Conservation (phyloP, 2,329 filamentous ascomycete species). For the Claviceps spartinae region DNA sequence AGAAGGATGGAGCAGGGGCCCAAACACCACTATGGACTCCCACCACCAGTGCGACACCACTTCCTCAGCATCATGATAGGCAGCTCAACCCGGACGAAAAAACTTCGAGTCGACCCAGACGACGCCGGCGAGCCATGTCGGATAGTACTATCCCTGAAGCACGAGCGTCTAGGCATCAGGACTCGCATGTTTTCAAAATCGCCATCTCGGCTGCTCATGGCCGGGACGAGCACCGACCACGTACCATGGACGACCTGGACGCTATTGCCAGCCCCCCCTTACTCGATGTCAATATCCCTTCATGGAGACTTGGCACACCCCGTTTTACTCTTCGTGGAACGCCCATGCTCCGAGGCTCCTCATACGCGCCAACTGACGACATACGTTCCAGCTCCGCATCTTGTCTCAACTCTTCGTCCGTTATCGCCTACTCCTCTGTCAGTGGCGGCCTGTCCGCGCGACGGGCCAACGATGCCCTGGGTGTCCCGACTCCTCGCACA, state of each 20-base stretch:
- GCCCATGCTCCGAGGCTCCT: conserved; percentile 66
- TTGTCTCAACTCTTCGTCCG: conserved; percentile 25
- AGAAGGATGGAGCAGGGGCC: not conserved
- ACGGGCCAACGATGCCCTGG: conserved; percentile 24
- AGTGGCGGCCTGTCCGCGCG: conserved; percentile 16
- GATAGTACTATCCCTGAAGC: conserved; percentile 65
- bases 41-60: conserved; percentile 25
- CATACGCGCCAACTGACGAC: conserved; percentile 64
- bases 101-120: conserved; percentile 14
- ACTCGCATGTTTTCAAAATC: conserved; percentile 61
- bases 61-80: conserved; percentile 17
- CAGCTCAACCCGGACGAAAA: conserved; percentile 18
- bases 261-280: conserved; percentile 30
- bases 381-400: conserved; percentile 48
- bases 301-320: conserved; percentile 71
- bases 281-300: conserved; percentile 66
- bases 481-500: conserved; percentile 22
- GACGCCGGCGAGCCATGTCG: conserved; percentile 53
- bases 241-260: conserved; percentile 46
- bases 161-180: conserved; percentile 35
- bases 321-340: conserved; percentile 67
- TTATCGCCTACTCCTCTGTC: conserved; percentile 13
- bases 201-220: conserved; percentile 61
- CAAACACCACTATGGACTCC: conserved; percentile 24
- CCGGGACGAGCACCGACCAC: conserved; percentile 36